Base-by-base conservation (phyloP, 1,139 yeast genomes). In the Hemisphaericaspora xylofermentans region DNA sequence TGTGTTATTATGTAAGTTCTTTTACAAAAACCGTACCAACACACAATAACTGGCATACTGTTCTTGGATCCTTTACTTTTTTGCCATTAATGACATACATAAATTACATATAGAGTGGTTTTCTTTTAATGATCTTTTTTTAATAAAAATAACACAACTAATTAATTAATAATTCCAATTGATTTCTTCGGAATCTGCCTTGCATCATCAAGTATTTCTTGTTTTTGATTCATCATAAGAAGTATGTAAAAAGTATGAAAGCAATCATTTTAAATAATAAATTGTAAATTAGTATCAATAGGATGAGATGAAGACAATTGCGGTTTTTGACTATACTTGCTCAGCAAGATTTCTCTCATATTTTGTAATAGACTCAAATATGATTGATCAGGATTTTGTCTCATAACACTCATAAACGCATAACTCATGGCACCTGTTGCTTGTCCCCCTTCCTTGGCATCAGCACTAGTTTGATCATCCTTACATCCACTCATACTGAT, bases 391-490 rank as follows among this genome's bases (percentile, higher is more conserved):
- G 91, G 87, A 56, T 79, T 76, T 43, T 74, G 72, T 27, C 72
- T 60, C 70, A 91, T 68, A 18, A 86, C 94, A 47, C 77, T 74
- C 45, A 88, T 78, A 57, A 91, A 89, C 1, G 97, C 86, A 74
- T 84, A 88, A 38, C 95, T 85, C 95, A 91, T 88, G 17, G 98
- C 98, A 44, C 98, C 98, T 0, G 96, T 88, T 33, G 86, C 81
- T 33, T 66, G 67, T 19, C 96, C 95, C 39, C 79, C 81, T 57
- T 85, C 91, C 21, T 69, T 70, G 1, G 97, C 86, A 61, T 88
- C 96, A 5, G 96, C 96, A 44, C 78, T 71, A 9, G 84, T 79
- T 53, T 74, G 97, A 45, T 83, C 80, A 63, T 91, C 97, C 63
- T 88, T 88, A 57, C 97, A 89, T 9, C 98, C 98, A 9, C 94